Evolutionary conservation across 352 stramenopile species (phyloP).

Genomic region (Pythium biforme): DNA sequence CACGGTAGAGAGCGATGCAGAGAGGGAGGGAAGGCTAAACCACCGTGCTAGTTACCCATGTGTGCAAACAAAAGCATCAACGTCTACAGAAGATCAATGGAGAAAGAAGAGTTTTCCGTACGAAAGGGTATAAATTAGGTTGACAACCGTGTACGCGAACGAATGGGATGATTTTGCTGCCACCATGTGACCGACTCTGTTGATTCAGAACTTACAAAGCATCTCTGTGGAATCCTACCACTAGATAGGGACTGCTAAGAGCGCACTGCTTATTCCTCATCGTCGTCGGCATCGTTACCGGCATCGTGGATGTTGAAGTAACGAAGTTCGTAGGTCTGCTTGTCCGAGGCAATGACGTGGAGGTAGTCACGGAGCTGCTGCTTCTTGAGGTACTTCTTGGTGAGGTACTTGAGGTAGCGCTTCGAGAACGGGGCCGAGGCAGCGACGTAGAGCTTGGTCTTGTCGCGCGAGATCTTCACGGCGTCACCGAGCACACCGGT

Average conservation of each 20-base stretch:
- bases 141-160: too few relatives aligned
- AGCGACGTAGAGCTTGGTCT: constrained; percentile 96
- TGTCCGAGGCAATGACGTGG: constrained; percentile 98
- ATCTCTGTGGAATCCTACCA: constrained; percentile 11
- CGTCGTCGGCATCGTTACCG: constrained; percentile 88
- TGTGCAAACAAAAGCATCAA: too few relatives aligned
- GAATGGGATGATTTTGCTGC: constrained; percentile 19
- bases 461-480: constrained; percentile 95
- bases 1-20: constrained; percentile 10
- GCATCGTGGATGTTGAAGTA: constrained; percentile 98
- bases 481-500: constrained; percentile 94
- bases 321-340: constrained; percentile 98
- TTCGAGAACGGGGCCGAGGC: constrained; percentile 97
- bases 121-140: constrained; percentile 8
- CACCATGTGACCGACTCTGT: constrained; percentile 22
- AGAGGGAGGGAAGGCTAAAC: too few relatives aligned
- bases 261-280: constrained; percentile 77
- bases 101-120: background rate
- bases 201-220: constrained; percentile 25
- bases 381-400: constrained; percentile 99
- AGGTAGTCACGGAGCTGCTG: constrained; percentile 99
- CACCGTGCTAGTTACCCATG: too few relatives aligned
- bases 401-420: constrained; percentile 99
- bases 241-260: constrained; percentile 9
- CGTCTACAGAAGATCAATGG: background rate